A percentile compares a stretch with the other conserved stretches of the same genome.
These are phyloP conservation scores for Phytophthora tubulina DNA, from an alignment of 352 stramenopile genomes.

Conservation along the genomic window DNA sequence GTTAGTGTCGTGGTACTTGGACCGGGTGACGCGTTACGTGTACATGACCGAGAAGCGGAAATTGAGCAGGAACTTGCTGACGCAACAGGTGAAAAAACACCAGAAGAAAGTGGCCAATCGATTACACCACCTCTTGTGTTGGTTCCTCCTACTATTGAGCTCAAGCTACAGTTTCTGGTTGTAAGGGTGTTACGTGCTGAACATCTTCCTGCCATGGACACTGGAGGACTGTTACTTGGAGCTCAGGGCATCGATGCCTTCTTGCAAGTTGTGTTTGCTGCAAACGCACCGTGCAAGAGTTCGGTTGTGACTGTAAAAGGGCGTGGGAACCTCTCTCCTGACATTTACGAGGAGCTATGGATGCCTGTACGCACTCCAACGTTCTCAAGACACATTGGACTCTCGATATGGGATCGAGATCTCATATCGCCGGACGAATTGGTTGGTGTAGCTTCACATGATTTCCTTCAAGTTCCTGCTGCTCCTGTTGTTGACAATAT, in stretches of 20 bases:
- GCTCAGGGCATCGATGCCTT: slow-evolving; percentile 87
- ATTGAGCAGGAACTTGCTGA: slow-evolving; percentile 61
- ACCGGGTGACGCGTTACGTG: slow-evolving; percentile 66
- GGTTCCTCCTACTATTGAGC: slow-evolving; percentile 79
- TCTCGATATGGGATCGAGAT: slow-evolving; percentile 89
- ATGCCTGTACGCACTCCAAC: slow-evolving; percentile 84
- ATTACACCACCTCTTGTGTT: slow-evolving; percentile 59
- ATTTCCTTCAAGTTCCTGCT: slow-evolving; percentile 73
- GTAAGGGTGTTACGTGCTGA: slow-evolving; percentile 83
- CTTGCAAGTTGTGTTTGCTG: slow-evolving; percentile 76
- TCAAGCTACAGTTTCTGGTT: slow-evolving; percentile 83
- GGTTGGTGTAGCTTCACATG: slow-evolving; percentile 70
- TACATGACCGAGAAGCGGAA: slow-evolving; percentile 80
- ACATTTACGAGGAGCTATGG: slow-evolving; percentile 89
- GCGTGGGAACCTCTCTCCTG: slow-evolving; percentile 49
- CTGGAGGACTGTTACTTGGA: slow-evolving; percentile 31
- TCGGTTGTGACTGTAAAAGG: slow-evolving; percentile 76
- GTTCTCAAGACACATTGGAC: slow-evolving; percentile 70
- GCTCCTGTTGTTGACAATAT: not conserved
- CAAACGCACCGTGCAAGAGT: slow-evolving; percentile 54
- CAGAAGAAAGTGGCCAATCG: slow-evolving; percentile 9
- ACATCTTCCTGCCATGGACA: slow-evolving; percentile 86
- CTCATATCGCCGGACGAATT: slow-evolving; percentile 75
- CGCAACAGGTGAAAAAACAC: slow-evolving; percentile 18
- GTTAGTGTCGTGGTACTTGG: slow-evolving; percentile 77